Conservation (phyloP, 2,329 filamentous ascomycete genomes). For the Didymella exigua region DNA sequence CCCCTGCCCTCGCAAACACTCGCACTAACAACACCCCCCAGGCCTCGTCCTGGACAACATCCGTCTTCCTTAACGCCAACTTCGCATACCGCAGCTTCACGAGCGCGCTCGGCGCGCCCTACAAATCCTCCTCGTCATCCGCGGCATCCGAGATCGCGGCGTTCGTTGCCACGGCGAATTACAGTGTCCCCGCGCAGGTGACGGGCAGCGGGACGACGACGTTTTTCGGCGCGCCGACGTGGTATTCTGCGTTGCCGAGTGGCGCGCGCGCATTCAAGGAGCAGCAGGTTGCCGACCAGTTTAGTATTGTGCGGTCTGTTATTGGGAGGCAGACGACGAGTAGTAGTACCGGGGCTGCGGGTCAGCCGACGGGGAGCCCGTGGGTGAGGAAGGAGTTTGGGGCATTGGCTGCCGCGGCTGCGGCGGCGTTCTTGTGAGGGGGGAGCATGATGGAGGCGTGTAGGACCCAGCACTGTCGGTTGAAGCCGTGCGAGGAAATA, state of each 20-base stretch:
- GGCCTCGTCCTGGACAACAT: slow-evolving; percentile 37
- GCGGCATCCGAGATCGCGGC: slow-evolving; percentile 35
- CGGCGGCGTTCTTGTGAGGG: slow-evolving; percentile 33
- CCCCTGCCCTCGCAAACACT: neutral
- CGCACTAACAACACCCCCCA: slow-evolving; percentile 15
- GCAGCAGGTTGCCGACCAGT: slow-evolving; percentile 38
- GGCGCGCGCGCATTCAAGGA: slow-evolving; percentile 39
- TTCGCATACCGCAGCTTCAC: slow-evolving; percentile 32
- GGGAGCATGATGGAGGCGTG: too few relatives aligned
- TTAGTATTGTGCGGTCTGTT: slow-evolving; percentile 35
- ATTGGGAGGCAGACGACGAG: slow-evolving; percentile 26
- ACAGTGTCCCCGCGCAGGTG: slow-evolving; percentile 34
- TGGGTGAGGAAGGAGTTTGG: slow-evolving; percentile 32
- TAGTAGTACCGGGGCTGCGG: slow-evolving; percentile 24
- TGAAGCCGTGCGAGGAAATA: too few relatives aligned
- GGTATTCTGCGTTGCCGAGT: slow-evolving; percentile 40
- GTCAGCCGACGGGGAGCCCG: slow-evolving; percentile 29
- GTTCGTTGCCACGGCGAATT: slow-evolving; percentile 33
- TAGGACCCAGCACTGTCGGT: too few relatives aligned
- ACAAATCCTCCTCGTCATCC: slow-evolving; percentile 34
- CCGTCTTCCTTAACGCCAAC: slow-evolving; percentile 34
- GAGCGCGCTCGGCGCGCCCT: slow-evolving; percentile 28
- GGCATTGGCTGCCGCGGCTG: slow-evolving; percentile 36
- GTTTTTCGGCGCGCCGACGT: slow-evolving; percentile 33
- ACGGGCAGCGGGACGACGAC: slow-evolving; percentile 30